A percentile compares a stretch with the other conserved stretches of the same genome.
Evolutionary conservation across 2,329 filamentous ascomycete genomes (phyloP).

Genomic region (Kalmusia sp.): DNA sequence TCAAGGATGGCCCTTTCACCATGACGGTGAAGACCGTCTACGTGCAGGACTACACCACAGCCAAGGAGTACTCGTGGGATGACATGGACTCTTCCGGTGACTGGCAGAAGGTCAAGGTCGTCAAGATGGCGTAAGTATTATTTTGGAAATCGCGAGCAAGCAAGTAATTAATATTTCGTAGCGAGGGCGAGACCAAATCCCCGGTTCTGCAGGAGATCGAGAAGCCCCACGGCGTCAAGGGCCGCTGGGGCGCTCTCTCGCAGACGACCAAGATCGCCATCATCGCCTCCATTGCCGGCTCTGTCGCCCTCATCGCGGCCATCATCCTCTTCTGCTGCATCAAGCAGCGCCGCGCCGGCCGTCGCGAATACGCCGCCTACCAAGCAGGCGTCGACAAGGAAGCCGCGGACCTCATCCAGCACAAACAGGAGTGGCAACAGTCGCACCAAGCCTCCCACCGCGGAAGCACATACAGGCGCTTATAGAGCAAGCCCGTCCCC

Average conservation of each 20-base stretch:
- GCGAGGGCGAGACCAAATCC: slow-evolving; percentile 43
- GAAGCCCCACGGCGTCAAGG: slow-evolving; percentile 43
- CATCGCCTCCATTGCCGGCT: slow-evolving; percentile 34
- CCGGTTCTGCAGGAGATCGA: slow-evolving; percentile 43
- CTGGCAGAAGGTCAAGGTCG: slow-evolving; percentile 62
- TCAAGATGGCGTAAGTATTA: slow-evolving; percentile 38
- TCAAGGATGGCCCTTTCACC: slow-evolving; percentile 69
- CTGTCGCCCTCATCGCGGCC: slow-evolving; percentile 32
- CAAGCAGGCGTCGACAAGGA: slow-evolving; percentile 46
- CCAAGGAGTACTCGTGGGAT: slow-evolving; percentile 69
- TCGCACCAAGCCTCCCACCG: neutral
- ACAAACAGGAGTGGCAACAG: slow-evolving; percentile 30
- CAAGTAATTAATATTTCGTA: slow-evolving; percentile 19
- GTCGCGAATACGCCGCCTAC: slow-evolving; percentile 39
- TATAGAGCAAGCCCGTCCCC: no score
- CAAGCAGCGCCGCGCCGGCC: slow-evolving; percentile 47
- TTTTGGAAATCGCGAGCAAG: neutral
- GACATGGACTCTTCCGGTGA: slow-evolving; percentile 61
- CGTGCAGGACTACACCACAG: slow-evolving; percentile 63
- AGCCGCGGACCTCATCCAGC: slow-evolving; percentile 42
- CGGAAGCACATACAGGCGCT: slow-evolving; percentile 14
- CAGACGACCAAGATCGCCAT: slow-evolving; percentile 44
- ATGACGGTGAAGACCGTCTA: slow-evolving; percentile 74
- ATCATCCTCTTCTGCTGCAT: slow-evolving; percentile 47
- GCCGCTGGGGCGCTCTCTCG: slow-evolving; percentile 44